A percentile compares a stretch with the other conserved stretches of the same genome.
Evolutionary conservation across 2,329 filamentous ascomycete genomes (phyloP).

Genomic region (Fusarium heterosporum): DNA sequence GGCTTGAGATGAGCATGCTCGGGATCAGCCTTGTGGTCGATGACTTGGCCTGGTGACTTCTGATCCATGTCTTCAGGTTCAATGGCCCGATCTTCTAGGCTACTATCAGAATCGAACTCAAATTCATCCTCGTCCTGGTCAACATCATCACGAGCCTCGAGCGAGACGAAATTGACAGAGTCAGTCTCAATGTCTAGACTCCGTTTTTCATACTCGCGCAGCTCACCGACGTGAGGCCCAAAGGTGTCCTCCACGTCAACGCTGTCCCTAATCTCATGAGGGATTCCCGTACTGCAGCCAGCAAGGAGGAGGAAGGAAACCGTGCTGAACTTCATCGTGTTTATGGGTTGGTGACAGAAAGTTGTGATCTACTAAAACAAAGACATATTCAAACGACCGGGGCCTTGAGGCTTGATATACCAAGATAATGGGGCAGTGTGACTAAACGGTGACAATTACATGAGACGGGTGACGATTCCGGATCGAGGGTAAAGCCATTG

Average conservation of each 20-base stretch:
- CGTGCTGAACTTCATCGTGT: slow-evolving; percentile 40
- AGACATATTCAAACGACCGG: background rate
- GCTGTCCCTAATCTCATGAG: slow-evolving; percentile 21
- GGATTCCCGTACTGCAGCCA: slow-evolving; percentile 29
- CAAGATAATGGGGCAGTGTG: slow-evolving; percentile 21
- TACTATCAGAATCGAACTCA: slow-evolving; percentile 10
- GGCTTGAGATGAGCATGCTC: slow-evolving; percentile 14
- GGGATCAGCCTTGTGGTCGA: slow-evolving; percentile 13
- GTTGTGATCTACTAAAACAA: background rate
- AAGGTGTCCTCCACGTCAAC: slow-evolving; percentile 9
- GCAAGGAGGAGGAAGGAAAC: slow-evolving; percentile 35
- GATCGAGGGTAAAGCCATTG: slow-evolving; percentile 23
- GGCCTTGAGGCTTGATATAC: slow-evolving; percentile 30
- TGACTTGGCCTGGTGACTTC: background rate
- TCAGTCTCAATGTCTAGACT: background rate
- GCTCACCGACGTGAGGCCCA: background rate
- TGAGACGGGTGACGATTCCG: slow-evolving; percentile 13
- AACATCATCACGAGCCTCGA: slow-evolving; percentile 2
- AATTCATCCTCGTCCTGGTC: slow-evolving; percentile 2
- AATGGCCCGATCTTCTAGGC: background rate
- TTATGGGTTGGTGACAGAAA: background rate
- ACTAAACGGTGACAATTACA: background rate
- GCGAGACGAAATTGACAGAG: background rate
- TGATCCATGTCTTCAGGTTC: slow-evolving; percentile 14
- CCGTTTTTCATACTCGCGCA: background rate